Percentiles rank a stretch among this genome's conserved stretches.
Evolutionary conservation across 1,139 yeast species (phyloP).

Genomic region (Pichia sp.): DNA sequence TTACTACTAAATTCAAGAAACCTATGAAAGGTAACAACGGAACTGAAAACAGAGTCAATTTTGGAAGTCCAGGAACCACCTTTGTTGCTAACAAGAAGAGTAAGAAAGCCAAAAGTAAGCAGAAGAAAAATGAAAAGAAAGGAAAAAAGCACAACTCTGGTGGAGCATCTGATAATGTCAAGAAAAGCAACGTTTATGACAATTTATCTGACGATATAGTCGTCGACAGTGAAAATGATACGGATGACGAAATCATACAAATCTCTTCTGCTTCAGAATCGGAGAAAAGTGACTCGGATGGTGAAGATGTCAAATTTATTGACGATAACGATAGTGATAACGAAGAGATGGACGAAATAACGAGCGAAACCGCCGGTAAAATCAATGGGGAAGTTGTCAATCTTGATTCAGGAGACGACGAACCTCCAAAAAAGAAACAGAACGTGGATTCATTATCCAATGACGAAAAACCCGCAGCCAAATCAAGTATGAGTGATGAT

Average conservation of each 20-base stretch:
- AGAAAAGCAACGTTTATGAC: neutral
- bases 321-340: neutral
- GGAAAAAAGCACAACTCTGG: neutral
- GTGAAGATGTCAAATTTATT: neutral
- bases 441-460: conserved; percentile 7
- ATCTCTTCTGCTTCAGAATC: neutral
- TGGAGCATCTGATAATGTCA: neutral
- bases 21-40: no score
- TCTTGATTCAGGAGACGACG: no score
- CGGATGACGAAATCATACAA: neutral
- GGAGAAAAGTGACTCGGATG: conserved; percentile 1
- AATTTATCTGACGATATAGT: conserved; percentile 4
- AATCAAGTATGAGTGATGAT: conserved; percentile 46
- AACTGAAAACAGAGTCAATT: no score
- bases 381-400: neutral
- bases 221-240: conserved; percentile 2
- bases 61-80: neutral
- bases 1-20: no score
- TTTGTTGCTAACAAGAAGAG: conserved; percentile 5
- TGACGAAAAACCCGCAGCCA: no score
- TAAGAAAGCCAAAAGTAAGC: conserved; percentile 10
- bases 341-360: neutral
- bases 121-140: conserved; percentile 2
- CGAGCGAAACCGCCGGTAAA: neutral
- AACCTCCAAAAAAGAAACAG: conserved; percentile 7